Base-by-base conservation (phyloP, 164 flowering plant species). In the Nymphaea thermarum region DNA sequence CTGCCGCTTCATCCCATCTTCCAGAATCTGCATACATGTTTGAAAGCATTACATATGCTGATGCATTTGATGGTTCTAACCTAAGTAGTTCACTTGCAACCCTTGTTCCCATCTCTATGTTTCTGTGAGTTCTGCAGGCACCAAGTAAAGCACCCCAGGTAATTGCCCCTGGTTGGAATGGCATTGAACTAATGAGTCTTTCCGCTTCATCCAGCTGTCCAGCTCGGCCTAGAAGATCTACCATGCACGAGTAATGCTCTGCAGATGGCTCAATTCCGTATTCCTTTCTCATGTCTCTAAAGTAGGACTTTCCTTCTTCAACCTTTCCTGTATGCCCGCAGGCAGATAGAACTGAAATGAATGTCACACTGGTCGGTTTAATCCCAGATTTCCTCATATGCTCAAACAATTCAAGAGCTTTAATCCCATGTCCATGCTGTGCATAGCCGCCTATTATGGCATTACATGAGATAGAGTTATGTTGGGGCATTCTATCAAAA, bases 371-470 rank as follows among this genome's bases (percentile, higher is more conserved):
- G 4, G 84, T 78, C 16, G 98, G 96, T 4, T 44, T 36, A 63
- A 75, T 62, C 59, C 71, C 79, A 2, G 62, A 61, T 64, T 78
- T 81, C 7, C 86, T 85, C 98, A 93, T 88, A 44, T 59, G 45
- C 7, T 83, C 74, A 68, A 86, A 90, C 60, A 90, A 76, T 71
- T 15, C 55, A 36, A 93, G 65, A 7, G 93, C 82, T 60, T 86
- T 84, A 4, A 42, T 66, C 60, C 86, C 89, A 16, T 70, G 60
- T 43, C 98, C 96, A 68, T 93, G 96, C 59, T 87, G 96, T 16
- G 96, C 96, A 81, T 88, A 90, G 62, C 84, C 96, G 53, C 84
- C 84, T 69, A 93, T 86, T 77, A 93, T 80, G 2, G 97, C 81
- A 75, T 87, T 90, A 25, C 83, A 77, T 17, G 98, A 82, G 16